These are phyloP conservation scores for Alternaria tenuissima DNA, from an alignment of 2,329 filamentous ascomycete genomes.

Conservation along the genomic window DNA sequence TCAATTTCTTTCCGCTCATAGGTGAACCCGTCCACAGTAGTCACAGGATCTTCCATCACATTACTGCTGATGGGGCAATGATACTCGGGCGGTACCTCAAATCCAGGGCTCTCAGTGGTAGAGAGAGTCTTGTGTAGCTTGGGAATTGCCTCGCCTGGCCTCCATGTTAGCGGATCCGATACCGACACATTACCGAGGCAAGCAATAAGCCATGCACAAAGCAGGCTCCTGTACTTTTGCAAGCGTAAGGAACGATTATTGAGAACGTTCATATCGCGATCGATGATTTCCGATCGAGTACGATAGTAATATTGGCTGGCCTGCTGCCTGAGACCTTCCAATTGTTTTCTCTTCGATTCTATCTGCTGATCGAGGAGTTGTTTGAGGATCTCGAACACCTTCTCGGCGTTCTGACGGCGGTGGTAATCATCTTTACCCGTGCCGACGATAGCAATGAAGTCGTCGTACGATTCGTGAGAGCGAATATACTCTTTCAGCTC, in stretches of 20 bases:
- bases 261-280: slow-evolving; percentile 4
- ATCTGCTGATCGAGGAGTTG: slow-evolving; percentile 20
- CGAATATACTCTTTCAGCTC: slow-evolving; percentile 36
- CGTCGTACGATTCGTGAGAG: slow-evolving; percentile 36
- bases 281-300: not conserved
- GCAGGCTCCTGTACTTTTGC: slow-evolving; percentile 2
- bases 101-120: slow-evolving; percentile 6
- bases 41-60: slow-evolving; percentile 48
- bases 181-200: not conserved
- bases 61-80: slow-evolving; percentile 46
- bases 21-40: slow-evolving; percentile 40
- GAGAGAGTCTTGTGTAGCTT: slow-evolving; percentile 1
- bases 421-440: slow-evolving; percentile 11
- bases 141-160: slow-evolving; percentile 30
- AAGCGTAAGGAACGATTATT: slow-evolving; percentile 4
- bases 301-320: not conserved
- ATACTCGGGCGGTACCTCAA: slow-evolving; percentile 35
- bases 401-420: slow-evolving; percentile 20
- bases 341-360: not conserved
- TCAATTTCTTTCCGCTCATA: slow-evolving; percentile 37
- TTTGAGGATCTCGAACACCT: slow-evolving; percentile 25
- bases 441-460: slow-evolving; percentile 37
- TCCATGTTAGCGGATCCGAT: slow-evolving; percentile 34
- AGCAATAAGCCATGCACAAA: slow-evolving; percentile 14
- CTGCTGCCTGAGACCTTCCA: slow-evolving; percentile 2